Percentiles rank a stretch among this genome's conserved stretches.
These are phyloP conservation scores for Botrytis porri DNA, from an alignment of 2,329 filamentous ascomycete genomes.

Conservation along the genomic window DNA sequence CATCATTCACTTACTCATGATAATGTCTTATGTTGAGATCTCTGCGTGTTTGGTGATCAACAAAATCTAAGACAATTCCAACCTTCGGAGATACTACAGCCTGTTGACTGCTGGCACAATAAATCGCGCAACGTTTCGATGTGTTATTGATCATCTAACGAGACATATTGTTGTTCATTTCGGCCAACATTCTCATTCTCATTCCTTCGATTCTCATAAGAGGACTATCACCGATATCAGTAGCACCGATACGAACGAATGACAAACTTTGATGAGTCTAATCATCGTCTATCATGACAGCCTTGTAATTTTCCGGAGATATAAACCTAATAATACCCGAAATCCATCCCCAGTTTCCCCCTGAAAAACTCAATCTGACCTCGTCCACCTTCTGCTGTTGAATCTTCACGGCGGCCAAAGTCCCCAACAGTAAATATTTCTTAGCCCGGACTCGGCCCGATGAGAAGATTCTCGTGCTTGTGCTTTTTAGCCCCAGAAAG, in stretches of 20 bases:
- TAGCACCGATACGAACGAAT: neutral
- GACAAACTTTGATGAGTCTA: neutral
- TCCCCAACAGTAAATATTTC: neutral
- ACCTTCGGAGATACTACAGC: neutral
- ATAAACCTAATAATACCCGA: constrained; percentile 15
- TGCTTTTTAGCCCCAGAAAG: neutral
- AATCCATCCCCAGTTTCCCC: constrained; percentile 6
- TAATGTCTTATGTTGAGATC: neutral
- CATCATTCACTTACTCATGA: neutral
- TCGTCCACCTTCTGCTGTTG: constrained; percentile 1
- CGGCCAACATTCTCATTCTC: neutral
- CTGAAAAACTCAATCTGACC: constrained; percentile 5
- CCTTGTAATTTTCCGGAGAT: constrained; percentile 11
- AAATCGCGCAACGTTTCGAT: neutral
- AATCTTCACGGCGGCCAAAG: neutral
- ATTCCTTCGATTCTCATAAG: neutral
- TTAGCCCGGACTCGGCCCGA: constrained; percentile 8
- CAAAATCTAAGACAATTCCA: neutral
- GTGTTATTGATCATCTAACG: neutral
- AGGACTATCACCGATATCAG: neutral
- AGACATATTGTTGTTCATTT: neutral
- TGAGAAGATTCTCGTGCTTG: neutral
- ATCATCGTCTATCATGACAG: neutral
- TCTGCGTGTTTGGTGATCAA: neutral
- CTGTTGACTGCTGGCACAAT: neutral